Conservation (phyloP, 176 grass and related monocot genomes). For the Zea mays region Zm-B73-REFERENCE-NAM-5.0 NC_050103.1:168080001-168080500, state of each 20-base stretch:
- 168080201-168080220: conserved; percentile 86
- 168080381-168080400: conserved; percentile 1
- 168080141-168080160: conserved; percentile 90
- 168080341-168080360: background rate
- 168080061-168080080: conserved; percentile 34
- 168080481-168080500: no score
- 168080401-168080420: background rate
- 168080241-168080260: conserved; percentile 99
- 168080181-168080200: conserved; percentile 72
- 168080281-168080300: conserved; percentile 35
- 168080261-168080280: conserved; percentile 33
- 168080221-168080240: conserved; percentile 89
- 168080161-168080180: conserved; percentile 85
- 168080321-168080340: conserved; percentile 22
- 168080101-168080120: conserved; percentile 30
- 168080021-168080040: conserved; percentile 77
- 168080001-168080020: conserved; percentile 96
- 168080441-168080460: no score
- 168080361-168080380: background rate
- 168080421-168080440: conserved; percentile 5
- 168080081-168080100: conserved; percentile 39
- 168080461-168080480: no score
- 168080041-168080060: conserved; percentile 87
- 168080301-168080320: conserved; percentile 13
- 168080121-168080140: conserved; percentile 52